Conservation (phyloP, 2,329 filamentous ascomycete genomes). For the Aspergillaceae sp. region DNA sequence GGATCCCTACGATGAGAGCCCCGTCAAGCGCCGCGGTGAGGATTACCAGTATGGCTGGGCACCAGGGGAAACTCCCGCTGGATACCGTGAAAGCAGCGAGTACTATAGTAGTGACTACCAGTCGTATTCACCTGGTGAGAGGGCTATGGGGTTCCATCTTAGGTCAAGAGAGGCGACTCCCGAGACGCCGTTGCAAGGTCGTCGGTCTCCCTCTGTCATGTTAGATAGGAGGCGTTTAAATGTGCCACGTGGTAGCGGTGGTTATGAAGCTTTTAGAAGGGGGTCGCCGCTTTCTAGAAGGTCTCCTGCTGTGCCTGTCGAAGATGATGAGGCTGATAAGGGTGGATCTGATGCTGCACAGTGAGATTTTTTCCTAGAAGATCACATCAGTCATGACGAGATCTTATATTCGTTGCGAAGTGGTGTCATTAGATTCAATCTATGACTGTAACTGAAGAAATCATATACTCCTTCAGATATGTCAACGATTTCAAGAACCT, state of each 20-base stretch:
- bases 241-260: conserved; percentile 14
- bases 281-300: conserved; percentile 29
- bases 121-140: conserved; percentile 21
- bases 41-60: conserved; percentile 48
- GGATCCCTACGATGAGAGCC: conserved; percentile 64
- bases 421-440: conserved; percentile 8
- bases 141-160: conserved; percentile 18
- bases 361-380: not conserved
- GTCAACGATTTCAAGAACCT: no score
- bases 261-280: conserved; percentile 11
- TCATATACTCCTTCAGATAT: no score
- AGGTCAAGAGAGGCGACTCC: conserved; percentile 27
- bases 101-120: conserved; percentile 13
- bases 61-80: conserved; percentile 9
- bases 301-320: conserved; percentile 16
- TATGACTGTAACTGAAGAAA: not conserved
- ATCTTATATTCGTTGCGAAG: not conserved
- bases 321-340: conserved; percentile 7
- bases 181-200: conserved; percentile 15
- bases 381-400: no score
- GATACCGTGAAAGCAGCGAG: conserved; percentile 15
- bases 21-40: conserved; percentile 57
- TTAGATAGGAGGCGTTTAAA: conserved; percentile 12
- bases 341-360: conserved; percentile 2
- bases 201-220: conserved; percentile 16